Conservation (phyloP, 495 filamentous ascomycete genomes). For the Penicillium alfredii region DNA sequence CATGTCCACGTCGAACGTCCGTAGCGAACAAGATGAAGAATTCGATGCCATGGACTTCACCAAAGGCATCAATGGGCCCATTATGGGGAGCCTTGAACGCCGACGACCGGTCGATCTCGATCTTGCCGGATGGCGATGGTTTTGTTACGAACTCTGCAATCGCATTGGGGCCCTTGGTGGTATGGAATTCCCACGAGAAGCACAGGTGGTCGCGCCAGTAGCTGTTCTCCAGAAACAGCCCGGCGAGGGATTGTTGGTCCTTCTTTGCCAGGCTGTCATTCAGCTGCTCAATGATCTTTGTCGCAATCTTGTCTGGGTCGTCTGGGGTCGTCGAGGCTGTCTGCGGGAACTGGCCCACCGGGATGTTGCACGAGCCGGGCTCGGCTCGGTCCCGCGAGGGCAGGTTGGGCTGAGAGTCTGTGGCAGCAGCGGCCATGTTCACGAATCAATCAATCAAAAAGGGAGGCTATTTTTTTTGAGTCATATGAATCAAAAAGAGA, state of each 20-base stretch:
- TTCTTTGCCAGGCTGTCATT: conserved; percentile 40
- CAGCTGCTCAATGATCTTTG: conserved; percentile 36
- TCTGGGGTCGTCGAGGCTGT: conserved; percentile 25
- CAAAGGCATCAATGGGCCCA: conserved; percentile 42
- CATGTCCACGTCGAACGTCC: conserved; percentile 46
- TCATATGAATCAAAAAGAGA: too few relatives aligned
- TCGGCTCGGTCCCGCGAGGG: conserved; percentile 52
- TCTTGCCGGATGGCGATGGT: conserved; percentile 31
- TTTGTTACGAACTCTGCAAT: conserved; percentile 45
- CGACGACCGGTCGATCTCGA: conserved; percentile 47
- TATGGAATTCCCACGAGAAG: conserved; percentile 43
- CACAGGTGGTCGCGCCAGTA: conserved; percentile 41
- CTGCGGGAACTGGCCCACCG: conserved; percentile 29
- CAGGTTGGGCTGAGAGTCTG: not conserved
- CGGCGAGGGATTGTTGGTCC: conserved; percentile 25
- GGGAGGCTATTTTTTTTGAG: too few relatives aligned
- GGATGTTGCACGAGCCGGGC: conserved; percentile 53
- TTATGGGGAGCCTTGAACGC: conserved; percentile 42
- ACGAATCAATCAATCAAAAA: too few relatives aligned
- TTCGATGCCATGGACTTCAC: conserved; percentile 46
- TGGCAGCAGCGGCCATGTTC: conserved; percentile 9
- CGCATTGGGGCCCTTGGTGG: conserved; percentile 47
- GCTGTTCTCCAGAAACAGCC: conserved; percentile 42
- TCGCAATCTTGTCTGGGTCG: conserved; percentile 44
- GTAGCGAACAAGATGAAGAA: conserved; percentile 46